Percentiles rank a stretch among this genome's conserved stretches.
These are phyloP conservation scores for Tilletia walkeri DNA, from an alignment of 1,284 basidiomycete genomes.

Conservation along the genomic window DNA sequence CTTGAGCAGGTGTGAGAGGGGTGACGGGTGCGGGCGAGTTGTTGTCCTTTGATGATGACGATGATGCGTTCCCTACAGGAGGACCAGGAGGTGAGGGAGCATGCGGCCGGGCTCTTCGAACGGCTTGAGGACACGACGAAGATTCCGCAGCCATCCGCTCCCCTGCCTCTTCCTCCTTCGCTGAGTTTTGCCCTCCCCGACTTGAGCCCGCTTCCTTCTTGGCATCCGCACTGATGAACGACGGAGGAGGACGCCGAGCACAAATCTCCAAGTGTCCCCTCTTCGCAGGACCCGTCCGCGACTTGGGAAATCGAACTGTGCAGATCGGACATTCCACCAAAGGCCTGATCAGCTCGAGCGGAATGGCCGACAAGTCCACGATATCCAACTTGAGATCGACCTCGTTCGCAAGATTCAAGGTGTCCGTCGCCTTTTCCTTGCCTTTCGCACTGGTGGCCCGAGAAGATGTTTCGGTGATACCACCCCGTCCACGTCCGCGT, in stretches of 20 bases:
- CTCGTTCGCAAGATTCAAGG: too few relatives aligned
- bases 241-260: not conserved
- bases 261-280: not conserved
- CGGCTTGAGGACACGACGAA: too few relatives aligned
- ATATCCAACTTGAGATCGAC: not conserved
- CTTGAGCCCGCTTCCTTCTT: not conserved
- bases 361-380: not conserved
- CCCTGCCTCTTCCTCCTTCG: not conserved
- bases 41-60: not conserved
- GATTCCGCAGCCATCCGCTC: not conserved
- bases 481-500: too few relatives aligned
- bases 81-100: too few relatives aligned
- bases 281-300: constrained; percentile 15
- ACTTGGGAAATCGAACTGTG: not conserved
- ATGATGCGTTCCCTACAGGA: not conserved
- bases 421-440: not conserved
- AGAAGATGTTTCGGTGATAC: too few relatives aligned
- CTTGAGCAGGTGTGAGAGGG: not conserved
- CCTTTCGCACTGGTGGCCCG: not conserved
- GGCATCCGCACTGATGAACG: not conserved
- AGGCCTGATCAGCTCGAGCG: not conserved
- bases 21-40: not conserved
- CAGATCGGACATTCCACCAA: not conserved
- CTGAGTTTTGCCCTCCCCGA: too few relatives aligned
- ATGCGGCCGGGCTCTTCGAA: too few relatives aligned